Evolutionary conservation across 352 stramenopile species (phyloP).

Genomic region (Pythium vanterpoolii): DNA sequence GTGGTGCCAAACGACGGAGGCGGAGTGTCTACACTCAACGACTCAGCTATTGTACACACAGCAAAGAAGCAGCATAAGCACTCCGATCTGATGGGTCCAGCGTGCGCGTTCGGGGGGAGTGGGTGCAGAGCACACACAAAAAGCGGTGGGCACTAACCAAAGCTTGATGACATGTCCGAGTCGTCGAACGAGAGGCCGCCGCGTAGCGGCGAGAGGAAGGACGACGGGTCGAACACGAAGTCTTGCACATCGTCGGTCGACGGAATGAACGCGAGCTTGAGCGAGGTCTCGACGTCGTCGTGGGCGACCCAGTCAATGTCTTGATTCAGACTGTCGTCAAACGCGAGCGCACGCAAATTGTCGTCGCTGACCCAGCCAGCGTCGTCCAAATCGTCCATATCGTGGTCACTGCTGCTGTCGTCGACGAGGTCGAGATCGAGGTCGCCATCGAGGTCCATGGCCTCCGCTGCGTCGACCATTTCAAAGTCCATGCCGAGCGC

Average conservation of each 20-base stretch:
- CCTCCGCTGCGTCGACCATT: background rate
- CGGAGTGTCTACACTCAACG: constrained; percentile 37
- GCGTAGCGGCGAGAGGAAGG: constrained; percentile 54
- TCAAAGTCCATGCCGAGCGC: constrained; percentile 11
- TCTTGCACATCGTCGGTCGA: constrained; percentile 48
- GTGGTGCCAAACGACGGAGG: constrained; percentile 22
- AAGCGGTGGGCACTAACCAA: constrained; percentile 52
- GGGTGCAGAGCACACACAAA: background rate
- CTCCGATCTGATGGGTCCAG: constrained; percentile 6
- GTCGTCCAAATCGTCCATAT: constrained; percentile 41
- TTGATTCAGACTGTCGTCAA: constrained; percentile 71
- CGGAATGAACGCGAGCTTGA: constrained; percentile 56
- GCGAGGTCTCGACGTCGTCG: constrained; percentile 58
- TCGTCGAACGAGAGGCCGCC: constrained; percentile 49
- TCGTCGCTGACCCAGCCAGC: constrained; percentile 76
- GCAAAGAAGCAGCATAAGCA: constrained; percentile 18
- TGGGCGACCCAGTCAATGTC: constrained; percentile 82
- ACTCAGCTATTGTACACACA: constrained; percentile 45
- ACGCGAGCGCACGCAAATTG: constrained; percentile 68
- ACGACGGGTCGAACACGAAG: constrained; percentile 55
- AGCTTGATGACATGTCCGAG: constrained; percentile 56
- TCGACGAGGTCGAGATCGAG: constrained; percentile 16
- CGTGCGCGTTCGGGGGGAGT: constrained; percentile 4
- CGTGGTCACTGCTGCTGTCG: constrained; percentile 9
- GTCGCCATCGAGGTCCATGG: constrained; percentile 11